Evolutionary conservation across 352 stramenopile genomes (phyloP).

Genomic region (Globisporangium apiculatum): DNA sequence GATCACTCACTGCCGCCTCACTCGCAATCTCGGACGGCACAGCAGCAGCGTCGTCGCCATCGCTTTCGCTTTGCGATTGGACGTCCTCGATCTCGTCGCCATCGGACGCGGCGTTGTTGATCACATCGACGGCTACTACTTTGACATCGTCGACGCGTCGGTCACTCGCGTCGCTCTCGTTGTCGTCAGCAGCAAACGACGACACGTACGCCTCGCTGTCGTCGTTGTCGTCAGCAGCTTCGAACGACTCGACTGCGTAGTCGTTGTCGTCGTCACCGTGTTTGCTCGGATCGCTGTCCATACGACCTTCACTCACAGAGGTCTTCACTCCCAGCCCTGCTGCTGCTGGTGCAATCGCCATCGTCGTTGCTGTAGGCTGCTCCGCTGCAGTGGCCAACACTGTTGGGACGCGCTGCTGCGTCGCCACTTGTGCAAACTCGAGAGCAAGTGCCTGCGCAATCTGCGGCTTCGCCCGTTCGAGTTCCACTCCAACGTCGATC

Average conservation of each 20-base stretch:
- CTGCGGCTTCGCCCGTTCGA: constrained; percentile 18
- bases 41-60: not conserved
- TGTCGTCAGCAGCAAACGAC: constrained; percentile 1
- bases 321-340: not conserved
- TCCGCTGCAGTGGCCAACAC: not conserved
- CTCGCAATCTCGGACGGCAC: constrained; percentile 7
- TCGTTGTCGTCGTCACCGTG: not conserved
- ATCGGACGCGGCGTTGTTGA: not conserved
- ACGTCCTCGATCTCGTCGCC: constrained; percentile 4
- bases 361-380: not conserved
- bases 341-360: not conserved
- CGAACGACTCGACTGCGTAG: constrained; percentile 35
- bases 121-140: not conserved
- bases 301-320: not conserved
- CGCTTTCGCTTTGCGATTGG: constrained; percentile 2
- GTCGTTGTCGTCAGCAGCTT: constrained; percentile 8
- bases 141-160: not conserved
- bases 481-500: constrained; percentile 23
- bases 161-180: not conserved
- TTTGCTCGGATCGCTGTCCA: not conserved
- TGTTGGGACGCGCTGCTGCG: constrained; percentile 20
- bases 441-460: constrained; percentile 21
- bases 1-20: constrained; percentile 6
- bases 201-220: not conserved
- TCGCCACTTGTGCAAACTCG: constrained; percentile 21